Percentiles rank a stretch among this genome's conserved stretches.
phyloP scores from a whole-genome alignment of 495 filamentous ascomycete species.

The Trypethelium eluteriae region DNA sequence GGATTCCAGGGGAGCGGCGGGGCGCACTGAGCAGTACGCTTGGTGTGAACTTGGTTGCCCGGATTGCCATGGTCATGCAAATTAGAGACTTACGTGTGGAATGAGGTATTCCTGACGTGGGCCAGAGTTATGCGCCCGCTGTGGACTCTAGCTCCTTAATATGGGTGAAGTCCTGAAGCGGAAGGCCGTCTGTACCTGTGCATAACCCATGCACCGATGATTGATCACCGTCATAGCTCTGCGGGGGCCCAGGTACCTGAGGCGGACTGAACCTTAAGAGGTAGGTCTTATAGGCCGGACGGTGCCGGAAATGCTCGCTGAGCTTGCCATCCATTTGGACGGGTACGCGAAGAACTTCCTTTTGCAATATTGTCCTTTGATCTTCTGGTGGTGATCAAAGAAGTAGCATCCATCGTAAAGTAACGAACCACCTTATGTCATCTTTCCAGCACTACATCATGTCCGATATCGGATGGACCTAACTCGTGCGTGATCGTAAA shows the following conservation, averaged over 20 bases:
- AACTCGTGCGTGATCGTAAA: too few species aligned
- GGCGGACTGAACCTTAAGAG: neutral
- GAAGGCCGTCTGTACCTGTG: neutral
- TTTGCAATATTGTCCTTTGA: too few species aligned
- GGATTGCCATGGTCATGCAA: slow-evolving; percentile 28
- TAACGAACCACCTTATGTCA: too few species aligned
- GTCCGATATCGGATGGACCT: too few species aligned
- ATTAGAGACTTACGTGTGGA: neutral
- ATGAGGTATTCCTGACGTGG: neutral
- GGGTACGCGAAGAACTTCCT: too few species aligned
- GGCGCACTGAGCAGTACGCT: slow-evolving; percentile 75
- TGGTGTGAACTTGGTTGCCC: slow-evolving; percentile 36
- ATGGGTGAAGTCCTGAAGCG: neutral
- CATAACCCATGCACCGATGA: neutral
- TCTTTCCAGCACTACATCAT: too few species aligned
- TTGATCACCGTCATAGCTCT: neutral
- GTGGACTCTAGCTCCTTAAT: neutral
- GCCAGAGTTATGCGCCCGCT: neutral
- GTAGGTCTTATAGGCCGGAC: neutral
- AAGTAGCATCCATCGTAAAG: too few species aligned
- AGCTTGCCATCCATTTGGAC: too few species aligned
- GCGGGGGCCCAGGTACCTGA: neutral
- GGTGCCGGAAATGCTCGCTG: too few species aligned
- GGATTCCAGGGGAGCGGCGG: slow-evolving; percentile 65
- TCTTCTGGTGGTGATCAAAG: too few species aligned